Base-by-base conservation (phyloP, 2,329 filamentous ascomycete species). In the Scytalidium sp. region DNA sequence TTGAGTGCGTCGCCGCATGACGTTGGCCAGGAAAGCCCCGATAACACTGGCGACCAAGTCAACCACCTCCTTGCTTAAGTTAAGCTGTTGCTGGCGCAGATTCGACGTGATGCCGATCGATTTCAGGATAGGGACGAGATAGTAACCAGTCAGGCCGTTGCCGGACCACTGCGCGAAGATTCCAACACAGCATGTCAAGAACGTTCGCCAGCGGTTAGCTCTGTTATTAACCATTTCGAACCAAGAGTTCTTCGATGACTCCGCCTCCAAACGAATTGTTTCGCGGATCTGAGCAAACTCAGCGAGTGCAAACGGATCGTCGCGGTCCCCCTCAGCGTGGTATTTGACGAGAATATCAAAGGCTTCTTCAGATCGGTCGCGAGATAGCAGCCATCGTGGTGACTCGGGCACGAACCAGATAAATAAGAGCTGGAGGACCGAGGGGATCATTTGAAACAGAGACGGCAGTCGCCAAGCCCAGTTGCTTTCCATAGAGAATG, bases 361-460 rank as follows among this genome's bases (percentile, higher is more conserved):
- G 0, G 80, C 81, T 53, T 83, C 73, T 10, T 83, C 79, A 13
- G 76, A 70, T 13, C 77, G 75, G 51, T 80, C 76, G 45, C 80
- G 73, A 41, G 74, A 74, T 51, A 79, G 76, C 17, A 82, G 65
- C 79, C 79, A 83, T 45, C 80, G 67, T 3, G 80, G 80, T 20
- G 73, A 78, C 58, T 83, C 80, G 0, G 80, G 80, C 54, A 54
- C 56, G 63, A 50, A 66, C 61, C 44, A 55, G 47, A 11, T 45
- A 27, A 15, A 59, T 19, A 22, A 22, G n/a, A 25, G 25, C 20
- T 27, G 40, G 22, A 9, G 45, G 17, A 25, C 19, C n/a, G 19
- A 42, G 19, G 20, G 45, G 17, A 19, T 39, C 32, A 40, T 43
- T 51, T 67, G 64, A 39, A 67, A 50, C 29, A 65, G 43, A 13